Base-by-base conservation (phyloP, 2,329 filamentous ascomycete species). In the Alternaria dauci region DNA sequence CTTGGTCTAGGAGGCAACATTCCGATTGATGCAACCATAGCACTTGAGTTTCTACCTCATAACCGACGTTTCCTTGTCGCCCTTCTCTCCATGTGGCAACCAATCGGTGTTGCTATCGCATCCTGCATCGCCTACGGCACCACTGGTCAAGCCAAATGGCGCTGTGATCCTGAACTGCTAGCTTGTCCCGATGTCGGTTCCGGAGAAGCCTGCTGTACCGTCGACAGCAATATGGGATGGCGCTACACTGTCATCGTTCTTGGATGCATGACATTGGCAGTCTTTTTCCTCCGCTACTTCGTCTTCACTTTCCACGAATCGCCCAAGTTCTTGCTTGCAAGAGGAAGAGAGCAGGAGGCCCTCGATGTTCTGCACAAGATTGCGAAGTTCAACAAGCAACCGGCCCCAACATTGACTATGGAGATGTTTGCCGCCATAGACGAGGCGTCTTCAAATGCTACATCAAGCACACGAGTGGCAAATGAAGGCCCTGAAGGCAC, bases 21-120 rank as follows among this genome's bases (percentile, higher is more conserved):
- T 4, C 71, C 71, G 2, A 72, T 73, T 38, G 71, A 73, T 44
- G 71, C 71, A 2, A 72, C 68, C 5, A 73, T 72, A 20, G 68
- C 69, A 16, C 65, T 73, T 3, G 71, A 73, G 42, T 73, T 73
- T 26, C 57, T 73, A 9, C 71, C 71, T 8, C 68, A 72, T 20
- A 73, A 69, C 9, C 71, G 71, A 11, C 67, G 71, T 25, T 71
- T 70, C 34, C 68, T 74, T 3, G 71, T 74, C 20, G 63, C 71
- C 6, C 70, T 74, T 30, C 67, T 74, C 2, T 71, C 71, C 23
- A 73, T 74, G 67, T 74, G 71, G 71, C 71, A 74, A 36, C 71
- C 71, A 2, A 66, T 74, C 32, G 71, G 71, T 43, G 71, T 74
- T 9, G 63, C 69, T 16, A 63, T 65, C 20, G 71, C 71, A 18